Conservation (phyloP, 1,284 basidiomycete species). For the Rhodotorula sp. region DNA sequence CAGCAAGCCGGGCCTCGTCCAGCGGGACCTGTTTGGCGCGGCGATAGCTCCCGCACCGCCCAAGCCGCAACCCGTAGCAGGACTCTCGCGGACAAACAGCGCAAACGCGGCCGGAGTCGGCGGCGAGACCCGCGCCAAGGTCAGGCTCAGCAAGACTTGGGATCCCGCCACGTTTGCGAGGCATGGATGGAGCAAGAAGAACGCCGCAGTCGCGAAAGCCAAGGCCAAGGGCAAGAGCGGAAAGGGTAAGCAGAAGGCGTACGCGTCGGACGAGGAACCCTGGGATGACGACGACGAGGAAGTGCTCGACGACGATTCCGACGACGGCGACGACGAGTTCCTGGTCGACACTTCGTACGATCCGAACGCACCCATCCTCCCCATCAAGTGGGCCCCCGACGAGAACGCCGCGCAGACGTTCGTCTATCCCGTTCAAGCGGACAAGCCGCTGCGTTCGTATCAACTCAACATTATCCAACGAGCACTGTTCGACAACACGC, state of each 20-base stretch:
- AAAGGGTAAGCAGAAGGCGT: slow-evolving; percentile 51
- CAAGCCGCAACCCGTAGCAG: slow-evolving; percentile 7
- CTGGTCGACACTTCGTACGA: slow-evolving; percentile 43
- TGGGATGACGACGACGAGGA: slow-evolving; percentile 43
- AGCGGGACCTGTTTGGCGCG: slow-evolving; percentile 42
- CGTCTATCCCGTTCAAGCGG: slow-evolving; percentile 87
- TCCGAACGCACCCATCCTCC: slow-evolving; percentile 57
- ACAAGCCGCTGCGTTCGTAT: slow-evolving; percentile 73
- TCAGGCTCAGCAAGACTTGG: slow-evolving; percentile 30
- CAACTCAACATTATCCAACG: slow-evolving; percentile 90
- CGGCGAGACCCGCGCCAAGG: slow-evolving; percentile 29
- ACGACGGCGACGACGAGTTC: slow-evolving; percentile 25
- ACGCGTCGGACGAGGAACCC: slow-evolving; percentile 36
- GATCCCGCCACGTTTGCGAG: slow-evolving; percentile 37
- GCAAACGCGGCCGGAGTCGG: not conserved
- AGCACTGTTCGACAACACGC: slow-evolving; percentile 86
- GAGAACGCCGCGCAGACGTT: slow-evolving; percentile 77
- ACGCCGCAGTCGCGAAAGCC: slow-evolving; percentile 59
- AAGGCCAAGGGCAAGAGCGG: slow-evolving; percentile 52
- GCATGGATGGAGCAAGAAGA: slow-evolving; percentile 41
- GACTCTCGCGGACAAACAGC: slow-evolving; percentile 7
- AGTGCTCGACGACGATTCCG: slow-evolving; percentile 48
- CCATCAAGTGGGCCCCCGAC: slow-evolving; percentile 74
- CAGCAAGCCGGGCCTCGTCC: slow-evolving; percentile 32
- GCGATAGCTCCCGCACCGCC: slow-evolving; percentile 6